Evolutionary conservation across 1,284 basidiomycete species (phyloP).

Genomic region (Pisolithus thermaeus): DNA sequence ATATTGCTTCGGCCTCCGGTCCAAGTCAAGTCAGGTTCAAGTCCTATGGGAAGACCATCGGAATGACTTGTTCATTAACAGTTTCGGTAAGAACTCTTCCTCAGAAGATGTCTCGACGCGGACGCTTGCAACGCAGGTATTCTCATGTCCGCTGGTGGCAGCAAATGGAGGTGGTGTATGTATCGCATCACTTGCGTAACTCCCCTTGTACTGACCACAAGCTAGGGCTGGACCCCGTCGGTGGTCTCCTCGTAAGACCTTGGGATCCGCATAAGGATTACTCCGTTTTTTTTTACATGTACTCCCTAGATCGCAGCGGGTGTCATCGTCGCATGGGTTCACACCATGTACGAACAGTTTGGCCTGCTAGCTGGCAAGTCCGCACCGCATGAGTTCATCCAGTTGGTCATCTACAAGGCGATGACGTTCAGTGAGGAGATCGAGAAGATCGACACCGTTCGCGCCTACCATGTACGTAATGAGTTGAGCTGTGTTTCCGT

Average conservation of each 20-base stretch:
- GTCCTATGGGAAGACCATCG: constrained; percentile 95
- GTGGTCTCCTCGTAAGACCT: constrained; percentile 64
- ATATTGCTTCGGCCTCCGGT: constrained; percentile 78
- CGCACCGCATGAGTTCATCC: constrained; percentile 86
- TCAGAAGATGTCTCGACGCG: constrained; percentile 6
- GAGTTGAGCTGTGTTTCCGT: constrained; percentile 4
- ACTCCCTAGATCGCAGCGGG: constrained; percentile 64
- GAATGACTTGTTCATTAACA: constrained; percentile 84
- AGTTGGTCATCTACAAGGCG: constrained; percentile 90
- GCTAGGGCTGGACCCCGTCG: constrained; percentile 73
- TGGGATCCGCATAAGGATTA: background rate
- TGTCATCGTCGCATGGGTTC: constrained; percentile 78
- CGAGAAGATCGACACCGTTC: constrained; percentile 81
- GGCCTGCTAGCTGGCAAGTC: constrained; percentile 86
- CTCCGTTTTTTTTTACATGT: constrained; percentile 6
- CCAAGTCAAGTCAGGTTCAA: constrained; percentile 83
- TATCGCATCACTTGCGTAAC: constrained; percentile 13
- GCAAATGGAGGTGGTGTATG: constrained; percentile 81
- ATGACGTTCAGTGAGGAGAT: constrained; percentile 86
- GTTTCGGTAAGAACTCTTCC: constrained; percentile 47
- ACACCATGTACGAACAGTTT: constrained; percentile 78
- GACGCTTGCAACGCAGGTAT: constrained; percentile 53
- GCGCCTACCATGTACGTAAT: constrained; percentile 75
- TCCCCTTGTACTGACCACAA: constrained; percentile 1
- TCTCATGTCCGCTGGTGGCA: constrained; percentile 86